Evolutionary conservation across 352 stramenopile species (phyloP).

Genomic region (Aphanomyces cochlioides): DNA sequence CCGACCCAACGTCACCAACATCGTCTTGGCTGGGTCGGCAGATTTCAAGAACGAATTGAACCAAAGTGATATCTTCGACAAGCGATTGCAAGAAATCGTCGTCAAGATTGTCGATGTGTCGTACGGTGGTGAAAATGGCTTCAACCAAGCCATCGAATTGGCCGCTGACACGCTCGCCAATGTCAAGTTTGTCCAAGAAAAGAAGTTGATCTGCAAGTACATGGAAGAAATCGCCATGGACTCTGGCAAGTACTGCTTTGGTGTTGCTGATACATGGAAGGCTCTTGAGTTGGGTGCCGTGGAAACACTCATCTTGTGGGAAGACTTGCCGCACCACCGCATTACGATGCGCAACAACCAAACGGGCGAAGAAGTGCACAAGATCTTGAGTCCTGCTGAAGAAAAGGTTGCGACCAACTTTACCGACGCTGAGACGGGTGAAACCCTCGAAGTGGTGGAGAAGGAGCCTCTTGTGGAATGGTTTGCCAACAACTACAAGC

Average conservation of each 20-base stretch:
- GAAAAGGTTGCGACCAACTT: conserved; percentile 95
- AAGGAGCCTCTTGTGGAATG: conserved; percentile 98
- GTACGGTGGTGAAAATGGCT: conserved; percentile 99
- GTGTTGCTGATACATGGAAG: conserved; percentile 97
- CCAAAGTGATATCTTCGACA: conserved; percentile 96
- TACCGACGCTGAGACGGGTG: conserved; percentile 91
- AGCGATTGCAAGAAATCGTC: conserved; percentile 91
- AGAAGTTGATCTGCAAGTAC: conserved; percentile 98
- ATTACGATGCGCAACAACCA: conserved; percentile 93
- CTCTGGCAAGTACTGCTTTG: conserved; percentile 99
- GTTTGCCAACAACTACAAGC: conserved; percentile 99
- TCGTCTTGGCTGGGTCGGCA: conserved; percentile 97
- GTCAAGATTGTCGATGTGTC: conserved; percentile 99
- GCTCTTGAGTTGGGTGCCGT: conserved; percentile 97
- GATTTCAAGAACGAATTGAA: conserved; percentile 99
- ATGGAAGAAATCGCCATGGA: conserved; percentile 99
- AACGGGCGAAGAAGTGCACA: conserved; percentile 79
- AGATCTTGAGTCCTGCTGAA: conserved; percentile 79
- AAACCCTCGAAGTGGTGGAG: conserved; percentile 97
- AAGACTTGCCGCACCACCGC: conserved; percentile 96
- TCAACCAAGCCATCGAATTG: conserved; percentile 99
- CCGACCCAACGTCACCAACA: conserved; percentile 95
- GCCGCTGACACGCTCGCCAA: conserved; percentile 95
- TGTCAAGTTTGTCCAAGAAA: conserved; percentile 99
- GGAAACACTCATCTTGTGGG: conserved; percentile 99